Evolutionary conservation across 2,329 filamentous ascomycete species (phyloP).

Genomic region (Colletotrichum sidae): DNA sequence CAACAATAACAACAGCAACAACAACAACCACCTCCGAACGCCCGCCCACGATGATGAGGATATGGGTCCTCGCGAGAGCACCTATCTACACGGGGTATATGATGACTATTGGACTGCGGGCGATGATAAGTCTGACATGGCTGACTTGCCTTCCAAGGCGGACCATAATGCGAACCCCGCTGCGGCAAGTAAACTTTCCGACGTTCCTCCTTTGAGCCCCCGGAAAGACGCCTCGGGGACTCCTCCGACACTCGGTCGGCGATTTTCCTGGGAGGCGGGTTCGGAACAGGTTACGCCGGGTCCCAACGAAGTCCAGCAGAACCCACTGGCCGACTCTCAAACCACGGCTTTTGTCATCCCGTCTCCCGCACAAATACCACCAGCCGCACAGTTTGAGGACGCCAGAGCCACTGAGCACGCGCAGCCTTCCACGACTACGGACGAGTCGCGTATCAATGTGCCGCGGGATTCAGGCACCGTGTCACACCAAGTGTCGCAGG

Average conservation of each 20-base stretch:
- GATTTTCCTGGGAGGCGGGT: constrained; percentile 58
- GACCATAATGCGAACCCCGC: constrained; percentile 1
- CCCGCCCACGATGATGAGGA: constrained; percentile 4
- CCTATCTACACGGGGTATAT: constrained; percentile 74
- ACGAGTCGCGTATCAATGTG: constrained; percentile 16
- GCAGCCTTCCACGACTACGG: constrained; percentile 2
- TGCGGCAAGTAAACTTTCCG: constrained; percentile 9
- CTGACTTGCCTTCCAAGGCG: constrained; percentile 14
- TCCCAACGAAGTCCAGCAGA: constrained; percentile 7
- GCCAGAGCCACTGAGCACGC: constrained; percentile 8
- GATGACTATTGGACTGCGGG: constrained; percentile 73
- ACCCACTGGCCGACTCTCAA: constrained; percentile 6
- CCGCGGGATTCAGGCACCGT: constrained; percentile 31
- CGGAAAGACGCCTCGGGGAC: constrained; percentile 33
- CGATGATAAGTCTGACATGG: constrained; percentile 50
- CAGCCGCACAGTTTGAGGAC: background rate
- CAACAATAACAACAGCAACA: background rate
- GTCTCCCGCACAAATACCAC: background rate
- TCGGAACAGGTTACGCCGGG: constrained; percentile 39
- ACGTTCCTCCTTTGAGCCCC: constrained; percentile 34
- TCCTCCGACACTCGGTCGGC: constrained; percentile 36
- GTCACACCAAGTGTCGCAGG: constrained; percentile 52
- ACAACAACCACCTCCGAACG: constrained; percentile 7
- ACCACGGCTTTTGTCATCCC: background rate
- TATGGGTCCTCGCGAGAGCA: constrained; percentile 62